Conservation (phyloP, 2,329 filamentous ascomycete genomes). For the Mycosphaerella sp. region DNA sequence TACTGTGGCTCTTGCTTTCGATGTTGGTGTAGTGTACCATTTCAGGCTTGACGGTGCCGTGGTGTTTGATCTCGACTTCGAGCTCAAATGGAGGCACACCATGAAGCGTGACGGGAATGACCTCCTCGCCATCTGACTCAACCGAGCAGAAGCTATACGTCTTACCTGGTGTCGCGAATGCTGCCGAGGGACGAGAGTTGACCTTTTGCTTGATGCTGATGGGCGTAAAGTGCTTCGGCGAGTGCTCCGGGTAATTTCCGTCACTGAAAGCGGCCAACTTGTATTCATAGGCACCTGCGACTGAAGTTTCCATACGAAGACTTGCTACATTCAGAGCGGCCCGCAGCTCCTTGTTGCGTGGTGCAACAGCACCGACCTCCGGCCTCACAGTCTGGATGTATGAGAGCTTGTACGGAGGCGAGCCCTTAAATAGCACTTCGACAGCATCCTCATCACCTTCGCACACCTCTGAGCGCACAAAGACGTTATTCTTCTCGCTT, state of each 20-base stretch:
- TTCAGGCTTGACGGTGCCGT: constrained; percentile 71
- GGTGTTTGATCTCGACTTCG: constrained; percentile 89
- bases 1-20: constrained; percentile 63
- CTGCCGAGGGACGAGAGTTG: constrained; percentile 72
- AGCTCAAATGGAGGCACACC: constrained; percentile 82
- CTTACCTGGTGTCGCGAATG: constrained; percentile 78
- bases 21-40: constrained; percentile 77
- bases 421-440: constrained; percentile 70
- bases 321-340: constrained; percentile 69
- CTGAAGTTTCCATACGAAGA: constrained; percentile 77
- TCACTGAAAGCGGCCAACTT: constrained; percentile 77
- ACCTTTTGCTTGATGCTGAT: constrained; percentile 75
- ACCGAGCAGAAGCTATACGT: constrained; percentile 94
- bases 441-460: constrained; percentile 90
- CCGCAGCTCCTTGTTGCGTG: constrained; percentile 64
- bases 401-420: constrained; percentile 72
- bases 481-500: constrained; percentile 47
- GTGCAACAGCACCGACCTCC: constrained; percentile 56
- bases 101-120: constrained; percentile 77
- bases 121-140: constrained; percentile 69
- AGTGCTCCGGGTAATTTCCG: constrained; percentile 68
- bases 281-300: constrained; percentile 79
- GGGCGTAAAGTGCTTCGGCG: constrained; percentile 57
- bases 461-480: constrained; percentile 75
- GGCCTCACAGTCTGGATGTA: constrained; percentile 74